Conservation (phyloP, 345 rosid species). For the Brassica napus region DNA sequence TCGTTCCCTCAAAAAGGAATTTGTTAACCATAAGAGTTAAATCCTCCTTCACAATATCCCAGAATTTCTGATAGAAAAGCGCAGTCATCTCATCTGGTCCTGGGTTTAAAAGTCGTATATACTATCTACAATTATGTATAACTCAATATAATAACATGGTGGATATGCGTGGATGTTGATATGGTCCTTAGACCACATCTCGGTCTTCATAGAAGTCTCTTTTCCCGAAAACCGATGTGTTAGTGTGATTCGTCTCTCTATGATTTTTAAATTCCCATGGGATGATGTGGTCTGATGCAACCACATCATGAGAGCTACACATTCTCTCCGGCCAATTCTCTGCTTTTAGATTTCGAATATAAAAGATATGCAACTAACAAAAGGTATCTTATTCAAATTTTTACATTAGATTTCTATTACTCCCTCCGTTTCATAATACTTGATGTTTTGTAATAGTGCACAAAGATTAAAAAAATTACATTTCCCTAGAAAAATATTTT, state of each 20-base stretch:
- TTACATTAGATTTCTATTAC: not conserved
- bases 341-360: constrained; percentile 18
- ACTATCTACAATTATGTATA: not conserved
- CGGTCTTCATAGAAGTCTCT: constrained; percentile 40
- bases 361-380: not conserved
- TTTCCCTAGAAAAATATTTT: too few species aligned
- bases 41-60: too few species aligned
- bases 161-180: constrained; percentile 6
- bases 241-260: constrained; percentile 37
- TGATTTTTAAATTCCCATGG: constrained; percentile 22
- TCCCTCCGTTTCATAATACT: too few species aligned
- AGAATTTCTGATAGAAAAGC: too few species aligned
- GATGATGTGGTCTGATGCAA: constrained; percentile 22
- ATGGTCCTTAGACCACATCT: constrained; percentile 39
- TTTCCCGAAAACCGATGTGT: constrained; percentile 34
- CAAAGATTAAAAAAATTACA: too few species aligned
- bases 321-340: constrained; percentile 10
- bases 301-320: constrained; percentile 29
- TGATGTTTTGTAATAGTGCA: too few species aligned
- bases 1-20: too few species aligned
- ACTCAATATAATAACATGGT: not conserved
- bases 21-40: too few species aligned
- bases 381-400: not conserved
- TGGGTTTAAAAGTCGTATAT: not conserved
- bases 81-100: too few species aligned